These are phyloP conservation scores for Tephrocybe sp. DNA, from an alignment of 768 basidiomycete species.

Conservation along the genomic window DNA sequence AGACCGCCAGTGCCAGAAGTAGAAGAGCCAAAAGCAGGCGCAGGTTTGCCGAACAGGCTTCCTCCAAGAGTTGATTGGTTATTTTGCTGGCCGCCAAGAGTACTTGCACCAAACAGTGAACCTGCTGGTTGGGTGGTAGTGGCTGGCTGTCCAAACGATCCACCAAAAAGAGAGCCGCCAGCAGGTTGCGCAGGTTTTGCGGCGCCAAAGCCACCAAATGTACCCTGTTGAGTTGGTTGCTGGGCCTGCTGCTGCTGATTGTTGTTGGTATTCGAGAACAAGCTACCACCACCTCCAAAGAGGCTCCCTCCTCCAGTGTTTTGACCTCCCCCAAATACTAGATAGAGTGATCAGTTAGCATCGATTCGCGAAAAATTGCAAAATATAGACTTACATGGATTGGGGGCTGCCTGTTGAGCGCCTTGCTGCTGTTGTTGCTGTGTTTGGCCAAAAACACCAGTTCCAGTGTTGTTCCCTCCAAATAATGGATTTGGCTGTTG, in stretches of 20 bases:
- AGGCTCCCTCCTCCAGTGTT: slow-evolving; percentile 27
- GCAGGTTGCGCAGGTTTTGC: slow-evolving; percentile 39
- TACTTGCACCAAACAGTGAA: slow-evolving; percentile 47
- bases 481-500: slow-evolving; percentile 27
- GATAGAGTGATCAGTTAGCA: slow-evolving; percentile 22
- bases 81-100: slow-evolving; percentile 45
- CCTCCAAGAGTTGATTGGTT: slow-evolving; percentile 43
- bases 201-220: slow-evolving; percentile 42
- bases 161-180: slow-evolving; percentile 37
- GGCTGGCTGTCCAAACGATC: slow-evolving; percentile 33
- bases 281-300: slow-evolving; percentile 33
- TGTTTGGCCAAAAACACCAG: slow-evolving; percentile 38
- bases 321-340: slow-evolving; percentile 20
- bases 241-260: slow-evolving; percentile 27
- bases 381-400: slow-evolving; percentile 30
- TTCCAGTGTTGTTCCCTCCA: slow-evolving; percentile 22
- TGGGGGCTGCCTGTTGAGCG: slow-evolving; percentile 34
- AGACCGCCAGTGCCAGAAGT: slow-evolving; percentile 41
- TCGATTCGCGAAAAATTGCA: slow-evolving; percentile 20
- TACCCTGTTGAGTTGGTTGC: slow-evolving; percentile 31
- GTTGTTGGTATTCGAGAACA: slow-evolving; percentile 29
- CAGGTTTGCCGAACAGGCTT: slow-evolving; percentile 48
- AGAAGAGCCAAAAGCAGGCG: slow-evolving; percentile 45
- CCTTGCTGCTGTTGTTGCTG: slow-evolving; percentile 27
- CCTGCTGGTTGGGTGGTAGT: slow-evolving; percentile 30